These are phyloP conservation scores for Colletotrichum orbiculare DNA, from an alignment of 2,329 filamentous ascomycete species.

Conservation along the genomic window DNA sequence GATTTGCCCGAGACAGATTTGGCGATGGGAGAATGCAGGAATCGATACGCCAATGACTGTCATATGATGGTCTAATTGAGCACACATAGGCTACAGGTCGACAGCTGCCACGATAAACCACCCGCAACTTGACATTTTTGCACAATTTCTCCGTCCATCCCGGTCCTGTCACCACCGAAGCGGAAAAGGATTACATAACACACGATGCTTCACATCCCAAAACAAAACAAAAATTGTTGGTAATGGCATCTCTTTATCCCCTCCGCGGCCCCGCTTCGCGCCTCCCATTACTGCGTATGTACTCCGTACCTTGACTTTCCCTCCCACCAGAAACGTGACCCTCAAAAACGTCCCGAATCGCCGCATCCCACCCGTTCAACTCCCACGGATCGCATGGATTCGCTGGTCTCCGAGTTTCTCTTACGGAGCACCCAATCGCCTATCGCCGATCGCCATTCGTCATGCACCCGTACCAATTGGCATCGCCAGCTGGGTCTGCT, in stretches of 20 bases:
- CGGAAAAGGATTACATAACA: neutral
- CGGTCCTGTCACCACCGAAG: neutral
- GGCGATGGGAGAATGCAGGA: neutral
- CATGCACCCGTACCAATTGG: slow-evolving; percentile 24
- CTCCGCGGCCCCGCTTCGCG: slow-evolving; percentile 21
- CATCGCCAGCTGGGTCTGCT: slow-evolving; percentile 11
- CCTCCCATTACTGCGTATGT: neutral
- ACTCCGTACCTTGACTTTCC: neutral
- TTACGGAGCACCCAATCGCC: slow-evolving; percentile 11
- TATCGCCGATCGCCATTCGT: slow-evolving; percentile 13
- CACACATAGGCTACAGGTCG: no score
- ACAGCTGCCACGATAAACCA: no score
- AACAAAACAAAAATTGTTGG: neutral
- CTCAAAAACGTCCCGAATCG: slow-evolving; percentile 9
- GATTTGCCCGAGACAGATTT: neutral
- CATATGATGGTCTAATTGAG: no score
- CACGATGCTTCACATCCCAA: neutral
- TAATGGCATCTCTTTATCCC: slow-evolving; percentile 7
- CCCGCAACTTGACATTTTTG: no score
- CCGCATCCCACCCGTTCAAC: neutral
- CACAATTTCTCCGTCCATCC: neutral
- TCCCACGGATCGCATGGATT: slow-evolving; percentile 18
- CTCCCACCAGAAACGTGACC: neutral
- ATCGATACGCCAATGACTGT: no score
- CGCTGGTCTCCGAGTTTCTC: slow-evolving; percentile 6